phyloP scores from a whole-genome alignment of 1,284 basidiomycete genomes.

The Cutaneotrichosporon sp. region DNA sequence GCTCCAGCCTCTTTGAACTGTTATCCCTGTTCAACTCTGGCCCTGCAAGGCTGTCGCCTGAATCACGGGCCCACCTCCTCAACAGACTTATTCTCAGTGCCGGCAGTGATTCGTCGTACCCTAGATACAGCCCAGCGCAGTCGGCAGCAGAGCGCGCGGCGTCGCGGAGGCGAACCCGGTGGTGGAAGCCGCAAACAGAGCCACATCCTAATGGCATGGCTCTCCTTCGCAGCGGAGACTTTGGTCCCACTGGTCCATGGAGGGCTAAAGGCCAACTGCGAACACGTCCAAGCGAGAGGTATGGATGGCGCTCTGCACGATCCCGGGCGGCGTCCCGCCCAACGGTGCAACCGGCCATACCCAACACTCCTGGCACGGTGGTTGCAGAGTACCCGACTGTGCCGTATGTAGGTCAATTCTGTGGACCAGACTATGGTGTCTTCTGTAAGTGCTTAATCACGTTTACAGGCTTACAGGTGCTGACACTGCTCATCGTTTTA shows the following conservation, averaged over 20 bases:
- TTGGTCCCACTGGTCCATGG: slow-evolving; percentile 60
- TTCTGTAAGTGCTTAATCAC: slow-evolving; percentile 29
- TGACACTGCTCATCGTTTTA: slow-evolving; percentile 40
- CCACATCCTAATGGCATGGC: slow-evolving; percentile 67
- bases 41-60: not conserved
- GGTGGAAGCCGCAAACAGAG: slow-evolving; percentile 54
- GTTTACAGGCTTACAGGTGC: slow-evolving; percentile 6
- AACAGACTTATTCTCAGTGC: slow-evolving; percentile 24
- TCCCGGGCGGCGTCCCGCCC: not conserved
- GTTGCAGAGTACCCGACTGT: slow-evolving; percentile 76
- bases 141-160: slow-evolving; percentile 13
- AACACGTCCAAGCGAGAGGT: slow-evolving; percentile 4
- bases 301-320: not conserved
- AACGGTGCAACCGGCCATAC: slow-evolving; percentile 53
- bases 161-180: slow-evolving; percentile 17
- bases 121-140: not conserved
- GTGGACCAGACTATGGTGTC: slow-evolving; percentile 47
- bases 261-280: slow-evolving; percentile 12
- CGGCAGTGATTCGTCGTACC: not conserved
- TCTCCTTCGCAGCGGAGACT: slow-evolving; percentile 75
- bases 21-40: slow-evolving; percentile 21
- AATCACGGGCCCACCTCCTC: slow-evolving; percentile 20
- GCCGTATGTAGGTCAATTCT: slow-evolving; percentile 88
- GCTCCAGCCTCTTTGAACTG: slow-evolving; percentile 18
- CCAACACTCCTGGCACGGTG: slow-evolving; percentile 79